A percentile compares a stretch with the other conserved stretches of the same genome.
Conservation (phyloP, 805 yeast species). For the Candida boidinii region DNA sequence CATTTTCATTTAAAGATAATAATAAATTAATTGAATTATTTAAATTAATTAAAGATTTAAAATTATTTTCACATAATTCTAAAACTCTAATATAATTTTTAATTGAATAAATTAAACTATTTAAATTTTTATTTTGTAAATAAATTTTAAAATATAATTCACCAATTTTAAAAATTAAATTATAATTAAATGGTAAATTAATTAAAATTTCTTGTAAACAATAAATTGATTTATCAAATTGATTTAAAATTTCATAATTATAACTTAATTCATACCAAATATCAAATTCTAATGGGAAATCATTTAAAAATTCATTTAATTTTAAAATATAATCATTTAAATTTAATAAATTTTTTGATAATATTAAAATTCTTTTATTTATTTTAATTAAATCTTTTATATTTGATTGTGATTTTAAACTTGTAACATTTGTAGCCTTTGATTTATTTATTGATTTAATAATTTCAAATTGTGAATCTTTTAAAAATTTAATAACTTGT, state of each 20-base stretch:
- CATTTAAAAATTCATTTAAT: slow-evolving; percentile 46
- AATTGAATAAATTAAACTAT: slow-evolving; percentile 14
- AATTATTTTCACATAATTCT: slow-evolving; percentile 64
- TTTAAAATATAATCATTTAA: slow-evolving; percentile 41
- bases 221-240: slow-evolving; percentile 58
- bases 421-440: too few species aligned
- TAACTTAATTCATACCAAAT: slow-evolving; percentile 74
- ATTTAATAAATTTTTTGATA: slow-evolving; percentile 5
- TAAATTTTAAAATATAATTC: slow-evolving; percentile 27
- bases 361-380: slow-evolving; percentile 16
- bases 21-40: slow-evolving; percentile 27
- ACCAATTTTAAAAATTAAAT: slow-evolving; percentile 57
- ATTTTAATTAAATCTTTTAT: slow-evolving; percentile 12
- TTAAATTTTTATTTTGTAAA: neutral
- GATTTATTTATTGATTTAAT: slow-evolving; percentile 9
- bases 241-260: slow-evolving; percentile 51
- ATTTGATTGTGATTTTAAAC: too few species aligned
- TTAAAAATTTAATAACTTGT: slow-evolving; percentile 29
- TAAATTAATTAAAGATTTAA: slow-evolving; percentile 71
- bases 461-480: slow-evolving; percentile 8
- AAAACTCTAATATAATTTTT: slow-evolving; percentile 60
- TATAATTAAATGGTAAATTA: slow-evolving; percentile 61
- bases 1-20: too few species aligned
- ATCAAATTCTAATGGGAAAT: slow-evolving; percentile 67
- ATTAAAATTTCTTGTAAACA: slow-evolving; percentile 65